These are phyloP conservation scores for Licmophora abbreviata DNA, from an alignment of 108 stramenopile species.

Conservation along the genomic window DNA sequence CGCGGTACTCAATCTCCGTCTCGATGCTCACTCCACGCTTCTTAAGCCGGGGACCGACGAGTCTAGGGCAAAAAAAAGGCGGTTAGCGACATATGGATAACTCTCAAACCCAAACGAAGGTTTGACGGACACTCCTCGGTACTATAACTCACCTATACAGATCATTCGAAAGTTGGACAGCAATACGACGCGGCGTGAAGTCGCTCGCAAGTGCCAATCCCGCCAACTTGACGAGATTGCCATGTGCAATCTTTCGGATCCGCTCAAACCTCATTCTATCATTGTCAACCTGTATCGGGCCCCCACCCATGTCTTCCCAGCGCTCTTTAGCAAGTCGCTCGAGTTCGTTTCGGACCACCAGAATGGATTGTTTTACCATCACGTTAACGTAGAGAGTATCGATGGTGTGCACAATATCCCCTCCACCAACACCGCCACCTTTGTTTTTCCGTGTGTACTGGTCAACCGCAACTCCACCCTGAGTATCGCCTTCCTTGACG, in stretches of 20 bases:
- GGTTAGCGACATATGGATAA: not conserved
- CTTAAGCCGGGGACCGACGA: slow-evolving; percentile 50
- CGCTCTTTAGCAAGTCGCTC: slow-evolving; percentile 61
- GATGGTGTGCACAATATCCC: slow-evolving; percentile 27
- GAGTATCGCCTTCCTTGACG: slow-evolving; percentile 63
- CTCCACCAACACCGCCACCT: slow-evolving; percentile 15
- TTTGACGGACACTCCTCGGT: not conserved
- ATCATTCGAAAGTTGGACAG: slow-evolving; percentile 75
- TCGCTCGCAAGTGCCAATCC: slow-evolving; percentile 61
- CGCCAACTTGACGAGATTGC: slow-evolving; percentile 59
- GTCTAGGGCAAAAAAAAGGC: slow-evolving; percentile 15
- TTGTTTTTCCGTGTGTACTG: slow-evolving; percentile 35
- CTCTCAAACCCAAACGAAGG: not conserved
- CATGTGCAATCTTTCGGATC: slow-evolving; percentile 59
- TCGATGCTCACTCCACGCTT: slow-evolving; percentile 65
- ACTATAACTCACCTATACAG: slow-evolving; percentile 40
- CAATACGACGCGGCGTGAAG: slow-evolving; percentile 59
- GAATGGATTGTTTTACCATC: slow-evolving; percentile 67
- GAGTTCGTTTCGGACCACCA: slow-evolving; percentile 65
- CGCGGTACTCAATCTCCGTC: slow-evolving; percentile 74
- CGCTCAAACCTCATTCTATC: slow-evolving; percentile 32
- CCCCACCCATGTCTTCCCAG: slow-evolving; percentile 39
- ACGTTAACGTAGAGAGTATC: slow-evolving; percentile 71
- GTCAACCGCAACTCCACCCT: slow-evolving; percentile 14
- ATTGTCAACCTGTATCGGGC: slow-evolving; percentile 9